phyloP scores from a whole-genome alignment of 805 yeast genomes.

The Saccharomycopsis vini region DNA sequence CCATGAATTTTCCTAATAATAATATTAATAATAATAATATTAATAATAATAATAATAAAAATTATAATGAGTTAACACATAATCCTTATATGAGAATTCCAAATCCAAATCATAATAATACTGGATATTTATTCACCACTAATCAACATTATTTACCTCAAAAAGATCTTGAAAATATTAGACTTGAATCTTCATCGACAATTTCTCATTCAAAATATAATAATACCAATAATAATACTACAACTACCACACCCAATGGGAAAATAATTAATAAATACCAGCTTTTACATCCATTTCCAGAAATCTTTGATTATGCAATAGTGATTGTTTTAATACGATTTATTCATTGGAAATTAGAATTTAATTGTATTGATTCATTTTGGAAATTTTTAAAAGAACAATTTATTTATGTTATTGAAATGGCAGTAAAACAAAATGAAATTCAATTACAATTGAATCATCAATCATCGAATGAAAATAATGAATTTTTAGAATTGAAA shows the following conservation, averaged over 20 bases:
- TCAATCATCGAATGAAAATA: too few species aligned
- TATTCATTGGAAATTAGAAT: background rate
- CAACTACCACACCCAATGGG: too few species aligned
- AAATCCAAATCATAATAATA: too few species aligned
- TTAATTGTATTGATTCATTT: background rate
- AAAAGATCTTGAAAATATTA: background rate
- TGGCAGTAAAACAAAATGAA: too few species aligned
- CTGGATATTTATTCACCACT: background rate
- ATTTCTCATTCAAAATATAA: background rate
- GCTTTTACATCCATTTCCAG: background rate
- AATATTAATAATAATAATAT: too few species aligned
- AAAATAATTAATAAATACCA: background rate
- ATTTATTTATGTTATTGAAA: background rate
- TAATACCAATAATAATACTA: background rate
- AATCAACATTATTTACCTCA: background rate
- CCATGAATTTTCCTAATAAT: too few species aligned
- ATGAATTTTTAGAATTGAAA: too few species aligned
- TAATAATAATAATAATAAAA: too few species aligned
- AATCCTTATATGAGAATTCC: too few species aligned
- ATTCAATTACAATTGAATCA: too few species aligned
- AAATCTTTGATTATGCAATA: background rate
- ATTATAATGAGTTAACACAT: background rate
- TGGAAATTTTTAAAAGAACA: constrained; percentile 3
- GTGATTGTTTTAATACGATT: background rate
- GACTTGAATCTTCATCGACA: background rate